Conservation (phyloP, 73 alveolate species). For the Symbiodinium pilosum region DNA sequence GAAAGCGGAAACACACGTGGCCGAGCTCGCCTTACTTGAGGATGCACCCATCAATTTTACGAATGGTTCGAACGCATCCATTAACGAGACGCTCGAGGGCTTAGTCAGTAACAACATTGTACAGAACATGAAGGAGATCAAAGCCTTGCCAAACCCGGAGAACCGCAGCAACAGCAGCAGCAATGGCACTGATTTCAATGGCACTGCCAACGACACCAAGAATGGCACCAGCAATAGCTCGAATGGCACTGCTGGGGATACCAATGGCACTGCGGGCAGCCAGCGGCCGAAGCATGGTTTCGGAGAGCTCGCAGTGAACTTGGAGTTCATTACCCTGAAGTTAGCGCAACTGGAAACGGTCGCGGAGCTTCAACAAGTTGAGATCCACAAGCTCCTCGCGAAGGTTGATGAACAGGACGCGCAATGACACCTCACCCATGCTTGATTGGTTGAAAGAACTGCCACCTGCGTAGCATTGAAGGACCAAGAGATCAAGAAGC, state of each 20-base stretch:
- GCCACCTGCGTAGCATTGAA: background rate
- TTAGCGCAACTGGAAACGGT: constrained; percentile 1
- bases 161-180: background rate
- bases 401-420: constrained; percentile 10
- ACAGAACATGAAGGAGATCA: constrained; percentile 3
- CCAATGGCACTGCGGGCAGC: background rate
- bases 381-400: constrained; percentile 14
- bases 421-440: background rate
- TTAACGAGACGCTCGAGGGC: background rate
- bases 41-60: background rate
- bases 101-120: background rate
- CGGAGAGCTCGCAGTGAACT: background rate
- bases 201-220: background rate
- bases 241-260: background rate
- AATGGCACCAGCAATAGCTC: background rate
- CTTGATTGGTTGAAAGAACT: too few relatives aligned
- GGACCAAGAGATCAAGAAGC: background rate
- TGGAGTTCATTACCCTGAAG: background rate
- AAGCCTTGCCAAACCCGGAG: background rate
- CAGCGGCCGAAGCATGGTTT: background rate
- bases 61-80: background rate
- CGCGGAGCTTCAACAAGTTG: constrained; percentile 1
- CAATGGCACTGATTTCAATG: background rate
- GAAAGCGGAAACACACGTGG: background rate
- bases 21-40: background rate